Base-by-base conservation (phyloP, 257 asterid genomes). In the Capsicum pubescens region DNA sequence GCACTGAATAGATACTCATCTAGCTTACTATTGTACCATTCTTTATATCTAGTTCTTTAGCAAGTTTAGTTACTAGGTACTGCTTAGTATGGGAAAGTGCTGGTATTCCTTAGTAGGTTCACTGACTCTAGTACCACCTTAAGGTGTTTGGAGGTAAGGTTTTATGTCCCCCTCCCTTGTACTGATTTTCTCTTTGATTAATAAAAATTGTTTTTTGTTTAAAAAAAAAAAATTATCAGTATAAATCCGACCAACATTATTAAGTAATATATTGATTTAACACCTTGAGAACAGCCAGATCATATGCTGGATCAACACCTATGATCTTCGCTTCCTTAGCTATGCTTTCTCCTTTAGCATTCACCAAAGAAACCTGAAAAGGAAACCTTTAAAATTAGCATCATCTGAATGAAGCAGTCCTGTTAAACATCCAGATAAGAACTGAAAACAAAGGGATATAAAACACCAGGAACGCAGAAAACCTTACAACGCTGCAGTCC, bases 401-500 rank as follows among this genome's bases (percentile, higher is more conserved):
- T 71, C 3, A 48, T 42, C 19, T 72, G 80, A 71, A 46, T 46
- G 59, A 58, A 58, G 80, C 80, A 77, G 79, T 42, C 58, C 35
- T 36, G 72, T 78, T 19, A 39, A 77, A 36, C 17, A 9, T 56
- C 46, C 56, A 21, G 19, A 12, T 63, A 69, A 42, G 69, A 67
- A 83, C 48, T 19, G 46, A 59, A 83, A 68, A 76, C 69, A 81
- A 52, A 21, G 46, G 80, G 80, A 52, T 50, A 9, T 8, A 12
- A 74, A 76, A 42, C 15, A 69, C 11, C 17, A 76, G 55, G 64
- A 81, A 70, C 58, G 68, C 84, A 84, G 83, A 89, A 91, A 88
- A 95, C 99, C 98, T 93, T 93, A 92, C 99, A 95, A 87, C 90
- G 92, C 87, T 91, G 99, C 83, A 91, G 91, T 84, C 97, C 97